These are phyloP conservation scores for Cymbidium sinense DNA, from an alignment of 106 monocot species.

Conservation along the genomic window DNA sequence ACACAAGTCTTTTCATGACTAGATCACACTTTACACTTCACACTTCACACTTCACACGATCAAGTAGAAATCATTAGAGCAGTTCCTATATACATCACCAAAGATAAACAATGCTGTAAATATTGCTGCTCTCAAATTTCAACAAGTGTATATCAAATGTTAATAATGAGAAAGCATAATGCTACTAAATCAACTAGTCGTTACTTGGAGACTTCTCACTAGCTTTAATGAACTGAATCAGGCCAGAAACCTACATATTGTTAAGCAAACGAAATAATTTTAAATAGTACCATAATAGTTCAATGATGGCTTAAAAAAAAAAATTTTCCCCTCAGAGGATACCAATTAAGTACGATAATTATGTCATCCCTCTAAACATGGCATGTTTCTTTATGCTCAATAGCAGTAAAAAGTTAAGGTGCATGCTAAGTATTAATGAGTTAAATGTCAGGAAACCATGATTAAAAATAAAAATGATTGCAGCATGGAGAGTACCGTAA, in stretches of 20 bases:
- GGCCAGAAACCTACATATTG: not conserved
- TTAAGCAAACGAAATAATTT: not conserved
- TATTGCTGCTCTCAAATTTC: not conserved
- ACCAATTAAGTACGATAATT: not conserved
- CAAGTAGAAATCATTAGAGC: not conserved
- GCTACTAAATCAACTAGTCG: not conserved
- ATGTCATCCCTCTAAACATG: not conserved
- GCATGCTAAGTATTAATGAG: not conserved
- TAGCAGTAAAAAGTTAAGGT: not conserved
- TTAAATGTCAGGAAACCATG: not conserved
- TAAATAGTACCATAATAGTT: not conserved
- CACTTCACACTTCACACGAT: not conserved
- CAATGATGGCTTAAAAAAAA: not conserved
- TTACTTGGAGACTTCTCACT: not conserved
- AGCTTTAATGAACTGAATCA: not conserved
- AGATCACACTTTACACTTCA: not conserved
- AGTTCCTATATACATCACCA: not conserved
- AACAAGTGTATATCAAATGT: not conserved
- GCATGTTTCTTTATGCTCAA: not conserved
- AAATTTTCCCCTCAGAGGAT: not conserved
- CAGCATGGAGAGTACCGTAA: conserved; percentile 42
- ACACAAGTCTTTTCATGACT: not conserved
- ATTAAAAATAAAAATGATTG: not conserved
- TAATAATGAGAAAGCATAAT: not conserved
- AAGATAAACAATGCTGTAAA: not conserved